phyloP scores from a whole-genome alignment of 495 filamentous ascomycete species.

The Delitschia confertaspora region DNA sequence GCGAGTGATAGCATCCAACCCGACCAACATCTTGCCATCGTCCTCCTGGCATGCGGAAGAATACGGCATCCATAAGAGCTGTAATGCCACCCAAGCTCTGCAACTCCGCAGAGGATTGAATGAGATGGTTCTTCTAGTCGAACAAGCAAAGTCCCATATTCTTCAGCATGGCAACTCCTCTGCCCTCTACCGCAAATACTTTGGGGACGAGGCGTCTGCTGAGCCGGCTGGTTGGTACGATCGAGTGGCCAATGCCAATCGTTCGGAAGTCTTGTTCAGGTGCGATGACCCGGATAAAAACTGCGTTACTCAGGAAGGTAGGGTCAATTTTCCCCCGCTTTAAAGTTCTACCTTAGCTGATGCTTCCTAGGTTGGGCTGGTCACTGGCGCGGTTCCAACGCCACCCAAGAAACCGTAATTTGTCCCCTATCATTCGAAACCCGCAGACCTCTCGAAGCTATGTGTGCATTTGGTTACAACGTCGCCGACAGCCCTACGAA shows the following conservation, averaged over 20 bases:
- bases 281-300: conserved; percentile 54
- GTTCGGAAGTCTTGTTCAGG: conserved; percentile 42
- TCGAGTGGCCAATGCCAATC: conserved; percentile 41
- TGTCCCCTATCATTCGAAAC: conserved; percentile 46
- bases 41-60: no score
- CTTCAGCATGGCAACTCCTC: conserved; percentile 44
- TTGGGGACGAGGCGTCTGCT: conserved; percentile 42
- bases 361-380: conserved; percentile 42
- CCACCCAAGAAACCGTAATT: conserved; percentile 52
- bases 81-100: conserved; percentile 44
- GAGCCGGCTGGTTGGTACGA: conserved; percentile 47
- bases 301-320: conserved; percentile 41
- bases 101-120: conserved; percentile 42
- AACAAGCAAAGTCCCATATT: conserved; percentile 42
- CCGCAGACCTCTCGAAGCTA: conserved; percentile 42
- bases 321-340: conserved; percentile 17
- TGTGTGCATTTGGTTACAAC: conserved; percentile 48
- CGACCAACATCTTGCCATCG: no score
- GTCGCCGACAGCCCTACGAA: conserved; percentile 42
- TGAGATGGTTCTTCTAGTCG: conserved; percentile 42
- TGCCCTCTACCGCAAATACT: conserved; percentile 49
- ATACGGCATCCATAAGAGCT: conserved; percentile 47
- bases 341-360: conserved; percentile 11
- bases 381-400: conserved; percentile 52
- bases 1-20: no score